Percentiles rank a stretch among this genome's conserved stretches.
Conservation (phyloP, 163 green algal species). For the Smithsoniella earleae region DNA sequence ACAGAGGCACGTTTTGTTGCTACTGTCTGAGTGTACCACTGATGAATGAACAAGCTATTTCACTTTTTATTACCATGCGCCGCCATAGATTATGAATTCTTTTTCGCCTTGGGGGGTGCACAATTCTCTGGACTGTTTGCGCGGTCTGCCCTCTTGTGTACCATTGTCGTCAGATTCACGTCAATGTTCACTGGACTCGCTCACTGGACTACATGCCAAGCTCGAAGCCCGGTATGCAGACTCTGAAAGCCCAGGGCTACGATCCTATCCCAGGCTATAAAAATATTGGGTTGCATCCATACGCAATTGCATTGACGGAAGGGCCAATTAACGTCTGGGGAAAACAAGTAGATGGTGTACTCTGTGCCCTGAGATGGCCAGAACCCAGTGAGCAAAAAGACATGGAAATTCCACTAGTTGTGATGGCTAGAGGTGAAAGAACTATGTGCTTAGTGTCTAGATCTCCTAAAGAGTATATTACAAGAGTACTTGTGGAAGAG, state of each 20-base stretch:
- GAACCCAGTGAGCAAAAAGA: background rate
- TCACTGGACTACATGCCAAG: too few relatives aligned
- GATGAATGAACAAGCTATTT: too few relatives aligned
- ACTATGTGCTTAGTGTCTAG: constrained; percentile 1
- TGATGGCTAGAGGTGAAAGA: background rate
- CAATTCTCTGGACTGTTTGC: too few relatives aligned
- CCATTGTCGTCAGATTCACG: too few relatives aligned
- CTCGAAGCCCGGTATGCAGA: too few relatives aligned
- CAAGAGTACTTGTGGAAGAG: constrained; percentile 12
- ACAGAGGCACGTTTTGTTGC: too few relatives aligned
- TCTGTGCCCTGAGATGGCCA: constrained; percentile 18
- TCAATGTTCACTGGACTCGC: too few relatives aligned
- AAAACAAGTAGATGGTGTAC: background rate
- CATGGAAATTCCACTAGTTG: constrained; percentile 26
- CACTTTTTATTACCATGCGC: too few relatives aligned
- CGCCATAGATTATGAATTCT: too few relatives aligned
- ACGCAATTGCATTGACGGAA: constrained; percentile 12
- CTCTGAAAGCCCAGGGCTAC: constrained; percentile 6
- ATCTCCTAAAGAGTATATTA: constrained; percentile 2
- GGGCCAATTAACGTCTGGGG: constrained; percentile 16
- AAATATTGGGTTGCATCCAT: constrained; percentile 24
- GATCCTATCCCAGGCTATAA: constrained; percentile 4
- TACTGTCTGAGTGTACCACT: too few relatives aligned
- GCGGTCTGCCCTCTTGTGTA: too few relatives aligned
- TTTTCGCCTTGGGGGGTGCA: too few relatives aligned